Base-by-base conservation (phyloP, 2,329 filamentous ascomycete genomes). In the Colletotrichum scovillei region DNA sequence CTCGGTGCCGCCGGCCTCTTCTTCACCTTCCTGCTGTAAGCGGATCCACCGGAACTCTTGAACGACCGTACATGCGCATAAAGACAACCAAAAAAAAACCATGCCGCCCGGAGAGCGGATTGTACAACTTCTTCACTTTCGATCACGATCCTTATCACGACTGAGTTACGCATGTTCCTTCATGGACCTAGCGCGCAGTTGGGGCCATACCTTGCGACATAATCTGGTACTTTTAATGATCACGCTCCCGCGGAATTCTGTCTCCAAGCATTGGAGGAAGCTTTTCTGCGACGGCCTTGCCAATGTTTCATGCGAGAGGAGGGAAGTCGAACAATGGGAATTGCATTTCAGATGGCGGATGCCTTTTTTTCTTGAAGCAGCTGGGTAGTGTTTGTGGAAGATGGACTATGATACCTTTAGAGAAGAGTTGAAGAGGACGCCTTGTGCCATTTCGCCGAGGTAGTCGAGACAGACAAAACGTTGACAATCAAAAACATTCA, bases 21-120 rank as follows among this genome's bases (percentile, higher is more conserved):
- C 73, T 73, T 75, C 69, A 66, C 74, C 59, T 75, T 70, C 69
- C 55, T 75, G 65, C 63, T 75, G 59, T 75, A 75, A 75, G 67
- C 63, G 62, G 72, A 19, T 62, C 12, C 28, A n/a, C 32, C 35
- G 26, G 46, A 24, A 60, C 26, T 38, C 53, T 52, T 66, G 59
- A 73, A 73, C 49, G 71, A 66, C 49, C 56, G 71, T 62, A 66
- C 62, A 70, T 63, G 70, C 62, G 60, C 49, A 62, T 66, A 28
- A 65, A 69, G 52, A 46, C 24, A 42, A 73, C 19, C 32, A 22
- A 49, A 55, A 32, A 74, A 74, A n/a, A 63, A 67, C 49, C 63
- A 72, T 65, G 52, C 74, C 72, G 72, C 53, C 67, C 63, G 73
- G 73, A 71, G 73, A 73, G 63, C 74, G 74, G 69, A 66, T 68